Evolutionary conservation across 139 green algal genomes (phyloP).

Genomic region (Chlamydomonas schloesseri): DNA sequence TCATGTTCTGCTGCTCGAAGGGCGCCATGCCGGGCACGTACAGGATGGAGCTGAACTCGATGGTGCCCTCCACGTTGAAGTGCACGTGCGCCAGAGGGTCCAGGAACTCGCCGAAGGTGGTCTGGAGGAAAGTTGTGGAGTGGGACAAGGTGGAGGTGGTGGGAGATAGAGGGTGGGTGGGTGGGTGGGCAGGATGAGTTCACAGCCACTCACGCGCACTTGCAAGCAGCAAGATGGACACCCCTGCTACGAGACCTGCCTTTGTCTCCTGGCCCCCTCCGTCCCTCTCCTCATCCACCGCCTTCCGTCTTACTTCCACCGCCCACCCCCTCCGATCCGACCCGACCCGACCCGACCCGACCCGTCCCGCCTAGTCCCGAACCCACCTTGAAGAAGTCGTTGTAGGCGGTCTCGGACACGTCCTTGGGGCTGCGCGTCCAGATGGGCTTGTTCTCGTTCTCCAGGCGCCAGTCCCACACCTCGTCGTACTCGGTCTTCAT

Average conservation of each 20-base stretch:
- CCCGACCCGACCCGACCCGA: too few species aligned
- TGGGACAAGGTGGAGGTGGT: neutral
- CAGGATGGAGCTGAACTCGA: conserved; percentile 96
- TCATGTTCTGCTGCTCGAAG: conserved; percentile 87
- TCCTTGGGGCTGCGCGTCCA: conserved; percentile 90
- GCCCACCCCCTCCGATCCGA: too few species aligned
- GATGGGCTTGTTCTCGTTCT: conserved; percentile 98
- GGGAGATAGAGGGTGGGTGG: conserved; percentile 62
- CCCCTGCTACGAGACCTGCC: too few species aligned
- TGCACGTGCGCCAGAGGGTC: conserved; percentile 82
- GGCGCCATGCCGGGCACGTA: conserved; percentile 98
- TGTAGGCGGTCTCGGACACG: conserved; percentile 92
- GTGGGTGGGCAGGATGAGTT: neutral
- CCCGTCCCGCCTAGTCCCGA: too few species aligned
- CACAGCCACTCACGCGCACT: too few species aligned
- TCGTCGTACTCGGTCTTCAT: conserved; percentile 92
- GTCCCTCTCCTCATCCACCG: too few species aligned
- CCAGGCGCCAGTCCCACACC: conserved; percentile 84
- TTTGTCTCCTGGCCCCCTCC: too few species aligned
- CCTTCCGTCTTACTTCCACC: too few species aligned
- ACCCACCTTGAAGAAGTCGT: conserved; percentile 95
- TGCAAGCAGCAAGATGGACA: too few species aligned
- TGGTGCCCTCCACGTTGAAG: conserved; percentile 97
- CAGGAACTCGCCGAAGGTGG: conserved; percentile 82
- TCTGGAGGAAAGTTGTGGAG: too few species aligned